phyloP scores from a whole-genome alignment of 371 early-diverging fungal genomes.

The Mortierella sp. region DNA sequence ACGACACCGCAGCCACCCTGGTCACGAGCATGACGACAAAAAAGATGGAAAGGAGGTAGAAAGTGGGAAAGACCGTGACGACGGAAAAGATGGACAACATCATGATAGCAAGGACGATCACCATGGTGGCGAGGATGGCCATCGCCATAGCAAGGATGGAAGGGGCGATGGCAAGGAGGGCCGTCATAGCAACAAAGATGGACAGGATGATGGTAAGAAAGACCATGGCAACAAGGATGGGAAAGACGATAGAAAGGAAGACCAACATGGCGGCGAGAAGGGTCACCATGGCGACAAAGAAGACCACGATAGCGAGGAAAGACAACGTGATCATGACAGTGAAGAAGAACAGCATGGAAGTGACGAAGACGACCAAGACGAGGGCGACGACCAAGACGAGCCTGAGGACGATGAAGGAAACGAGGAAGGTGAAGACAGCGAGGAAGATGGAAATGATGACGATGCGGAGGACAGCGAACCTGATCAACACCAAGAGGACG shows the following conservation, averaged over 20 bases:
- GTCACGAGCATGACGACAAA: no score
- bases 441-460: background rate
- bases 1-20: no score
- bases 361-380: background rate
- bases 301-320: background rate
- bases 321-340: background rate
- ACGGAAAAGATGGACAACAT: background rate
- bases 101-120: background rate
- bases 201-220: background rate
- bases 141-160: background rate
- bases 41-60: no score
- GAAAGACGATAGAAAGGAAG: background rate
- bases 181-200: background rate
- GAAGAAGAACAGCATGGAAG: background rate
- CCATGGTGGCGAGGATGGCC: background rate
- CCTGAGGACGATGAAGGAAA: background rate
- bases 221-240: conserved; percentile 5
- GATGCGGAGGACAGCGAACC: background rate
- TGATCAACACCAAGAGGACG: background rate
- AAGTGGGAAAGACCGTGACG: no score
- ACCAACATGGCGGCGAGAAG: background rate
- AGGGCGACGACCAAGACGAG: background rate
- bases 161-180: conserved; percentile 3
- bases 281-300: background rate
- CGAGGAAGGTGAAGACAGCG: background rate